Evolutionary conservation across 2,329 filamentous ascomycete species (phyloP).

Genomic region (Pseudogymnoascus sp.): DNA sequence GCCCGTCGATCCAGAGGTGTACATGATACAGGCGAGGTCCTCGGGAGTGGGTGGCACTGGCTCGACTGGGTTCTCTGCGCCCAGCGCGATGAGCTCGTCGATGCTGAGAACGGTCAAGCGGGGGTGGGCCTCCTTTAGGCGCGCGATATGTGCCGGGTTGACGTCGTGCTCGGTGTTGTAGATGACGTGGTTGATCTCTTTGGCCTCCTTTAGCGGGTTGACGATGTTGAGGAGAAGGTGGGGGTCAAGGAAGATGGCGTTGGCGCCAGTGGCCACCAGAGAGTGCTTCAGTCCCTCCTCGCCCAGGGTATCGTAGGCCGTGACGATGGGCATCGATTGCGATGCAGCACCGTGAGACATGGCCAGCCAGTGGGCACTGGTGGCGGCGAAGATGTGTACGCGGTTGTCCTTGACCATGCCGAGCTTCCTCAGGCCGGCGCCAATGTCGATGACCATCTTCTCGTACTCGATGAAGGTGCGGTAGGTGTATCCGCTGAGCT

Average conservation of each 20-base stretch:
- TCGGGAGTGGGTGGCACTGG: conserved; percentile 63
- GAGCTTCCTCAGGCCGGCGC: conserved; percentile 62
- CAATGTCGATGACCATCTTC: conserved; percentile 56
- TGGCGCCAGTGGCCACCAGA: conserved; percentile 67
- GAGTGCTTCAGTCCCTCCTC: conserved; percentile 77
- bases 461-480: conserved; percentile 72
- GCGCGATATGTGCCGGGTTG: conserved; percentile 38
- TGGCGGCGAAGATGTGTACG: conserved; percentile 69
- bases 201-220: conserved; percentile 48
- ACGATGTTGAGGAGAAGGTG: conserved; percentile 55
- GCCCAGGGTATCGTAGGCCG: conserved; percentile 87
- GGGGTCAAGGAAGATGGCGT: conserved; percentile 79
- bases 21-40: conserved; percentile 76
- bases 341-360: conserved; percentile 51
- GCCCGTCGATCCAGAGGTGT: conserved; percentile 83
- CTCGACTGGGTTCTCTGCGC: conserved; percentile 53
- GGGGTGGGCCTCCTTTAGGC: conserved; percentile 47
- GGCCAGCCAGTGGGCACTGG: conserved; percentile 36
- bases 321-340: conserved; percentile 85
- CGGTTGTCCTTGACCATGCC: conserved; percentile 60
- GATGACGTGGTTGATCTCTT: conserved; percentile 42
- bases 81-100: conserved; percentile 41
- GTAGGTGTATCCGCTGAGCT: conserved; percentile 71
- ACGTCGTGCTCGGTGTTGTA: conserved; percentile 43
- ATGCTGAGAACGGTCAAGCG: conserved; percentile 43